A percentile compares a stretch with the other conserved stretches of the same genome.
phyloP scores from a whole-genome alignment of 805 yeast genomes.

The Lipomyces orientalis region DNA sequence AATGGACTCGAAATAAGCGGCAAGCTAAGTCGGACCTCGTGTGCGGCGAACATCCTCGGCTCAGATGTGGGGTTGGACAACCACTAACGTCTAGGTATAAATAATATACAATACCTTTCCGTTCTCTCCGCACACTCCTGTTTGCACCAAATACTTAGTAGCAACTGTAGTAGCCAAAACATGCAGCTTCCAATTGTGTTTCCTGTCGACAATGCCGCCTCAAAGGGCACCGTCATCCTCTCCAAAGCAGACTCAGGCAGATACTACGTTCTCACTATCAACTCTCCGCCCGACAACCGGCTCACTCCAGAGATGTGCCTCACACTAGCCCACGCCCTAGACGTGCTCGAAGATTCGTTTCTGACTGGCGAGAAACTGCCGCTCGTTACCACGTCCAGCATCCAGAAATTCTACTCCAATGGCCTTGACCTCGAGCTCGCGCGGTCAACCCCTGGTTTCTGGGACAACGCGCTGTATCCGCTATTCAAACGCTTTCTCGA shows the following conservation, averaged over 20 bases:
- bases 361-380: conserved; percentile 42
- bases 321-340: conserved; percentile 46
- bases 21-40: too few species aligned
- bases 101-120: neutral
- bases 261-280: conserved; percentile 45
- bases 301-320: conserved; percentile 44
- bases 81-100: too few species aligned
- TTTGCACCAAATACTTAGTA: too few species aligned
- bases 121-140: too few species aligned
- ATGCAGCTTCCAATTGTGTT: conserved; percentile 15
- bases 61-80: conserved; percentile 1
- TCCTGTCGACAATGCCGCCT: conserved; percentile 14
- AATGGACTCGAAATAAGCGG: too few species aligned
- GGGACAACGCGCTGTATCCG: conserved; percentile 44
- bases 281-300: conserved; percentile 48
- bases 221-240: conserved; percentile 20
- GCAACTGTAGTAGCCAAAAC: neutral
- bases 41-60: neutral
- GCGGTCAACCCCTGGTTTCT: conserved; percentile 45
- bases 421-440: conserved; percentile 49
- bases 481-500: conserved; percentile 45
- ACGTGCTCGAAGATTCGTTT: conserved; percentile 41
- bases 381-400: conserved; percentile 47
- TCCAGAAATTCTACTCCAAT: conserved; percentile 48
- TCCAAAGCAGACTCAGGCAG: conserved; percentile 33